These are phyloP conservation scores for Nicotiana tabacum DNA, from an alignment of 257 asterid genomes.

Conservation along the genomic window DNA sequence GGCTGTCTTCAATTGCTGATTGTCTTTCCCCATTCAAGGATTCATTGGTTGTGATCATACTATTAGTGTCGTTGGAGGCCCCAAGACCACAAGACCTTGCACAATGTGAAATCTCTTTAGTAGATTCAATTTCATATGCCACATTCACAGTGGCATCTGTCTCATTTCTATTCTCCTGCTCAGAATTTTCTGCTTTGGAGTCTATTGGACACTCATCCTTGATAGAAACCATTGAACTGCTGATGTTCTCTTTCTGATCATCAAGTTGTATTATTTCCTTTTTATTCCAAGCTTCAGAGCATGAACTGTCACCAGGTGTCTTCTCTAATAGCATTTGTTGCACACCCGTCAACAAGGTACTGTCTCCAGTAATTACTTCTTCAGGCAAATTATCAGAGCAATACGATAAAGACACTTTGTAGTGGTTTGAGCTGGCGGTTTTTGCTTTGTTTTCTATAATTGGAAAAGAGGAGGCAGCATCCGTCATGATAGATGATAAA, in stretches of 20 bases:
- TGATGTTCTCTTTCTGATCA: slow-evolving; percentile 15
- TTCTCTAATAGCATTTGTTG: slow-evolving; percentile 24
- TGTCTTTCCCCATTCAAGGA: slow-evolving; percentile 9
- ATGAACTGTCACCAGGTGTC: slow-evolving; percentile 18
- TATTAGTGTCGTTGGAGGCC: background rate
- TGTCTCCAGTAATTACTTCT: slow-evolving; percentile 24
- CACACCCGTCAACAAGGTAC: slow-evolving; percentile 21
- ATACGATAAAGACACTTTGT: slow-evolving; percentile 9
- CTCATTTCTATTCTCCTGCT: background rate
- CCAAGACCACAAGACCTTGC: background rate
- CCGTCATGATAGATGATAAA: background rate
- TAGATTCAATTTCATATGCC: background rate
- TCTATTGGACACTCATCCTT: background rate
- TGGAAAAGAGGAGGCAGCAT: background rate
- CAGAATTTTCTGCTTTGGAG: background rate
- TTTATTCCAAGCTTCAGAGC: slow-evolving; percentile 9
- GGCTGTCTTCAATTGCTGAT: slow-evolving; percentile 2
- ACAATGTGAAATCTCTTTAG: slow-evolving; percentile 14
- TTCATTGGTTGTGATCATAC: background rate
- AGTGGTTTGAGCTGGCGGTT: background rate
- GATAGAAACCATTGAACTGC: background rate
- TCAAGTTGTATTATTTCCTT: slow-evolving; percentile 6
- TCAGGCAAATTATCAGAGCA: slow-evolving; percentile 19
- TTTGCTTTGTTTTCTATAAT: background rate
- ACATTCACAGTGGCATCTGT: background rate